Evolutionary conservation across 2,329 filamentous ascomycete genomes (phyloP), one percentile per base, ranked within the genome.

Genomic region (Pseudocercospora cruenta): DNA sequence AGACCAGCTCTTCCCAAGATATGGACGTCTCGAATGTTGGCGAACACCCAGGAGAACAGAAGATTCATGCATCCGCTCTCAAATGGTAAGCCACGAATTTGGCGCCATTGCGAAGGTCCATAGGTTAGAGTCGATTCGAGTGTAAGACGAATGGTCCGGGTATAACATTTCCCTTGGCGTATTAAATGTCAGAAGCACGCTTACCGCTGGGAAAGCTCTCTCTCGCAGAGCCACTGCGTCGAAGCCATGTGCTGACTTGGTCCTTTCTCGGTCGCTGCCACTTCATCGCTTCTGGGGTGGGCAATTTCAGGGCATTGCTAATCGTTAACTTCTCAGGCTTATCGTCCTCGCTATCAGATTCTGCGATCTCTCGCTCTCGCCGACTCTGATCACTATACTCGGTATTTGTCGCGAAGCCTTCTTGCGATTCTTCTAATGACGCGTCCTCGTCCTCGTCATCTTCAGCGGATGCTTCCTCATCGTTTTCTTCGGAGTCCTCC

Each of bases 201-300:
- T 43, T 43, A 16, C 39, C 39, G n/a, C 39, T 61, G 24, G 45
- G 24, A 39, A 62, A 62, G 60, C 47, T 62, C 8, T 59, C 53
- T 49, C 39, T 36, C 6, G 22, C 53, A 45, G 43, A 58, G 14
- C 61, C 61, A 51, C 39, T 59, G 10, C 61, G 57, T 31, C 54
- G 39, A 10, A 63, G 54, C 61, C 53, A 59, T 16, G 61, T 63
- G n/a, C 28, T 28, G 24, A 58, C 53, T 26, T 59, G 58, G 54
- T 63, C 22, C 22, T 58, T 58, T 4, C 45, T 43, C 8, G 47
- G 51, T 24, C 43, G 36, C 39, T 21, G 39, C 24, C 54, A 55
- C 26, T 55, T 55, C 33, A 53, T 33, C 2, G 54, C 39, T 36
- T 63, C 61, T 39, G 54, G 61, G 8, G 22, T 59, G 2, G 49